phyloP scores from a whole-genome alignment of 2,329 filamentous ascomycete species.

The Apiospora saccharicola region DNA sequence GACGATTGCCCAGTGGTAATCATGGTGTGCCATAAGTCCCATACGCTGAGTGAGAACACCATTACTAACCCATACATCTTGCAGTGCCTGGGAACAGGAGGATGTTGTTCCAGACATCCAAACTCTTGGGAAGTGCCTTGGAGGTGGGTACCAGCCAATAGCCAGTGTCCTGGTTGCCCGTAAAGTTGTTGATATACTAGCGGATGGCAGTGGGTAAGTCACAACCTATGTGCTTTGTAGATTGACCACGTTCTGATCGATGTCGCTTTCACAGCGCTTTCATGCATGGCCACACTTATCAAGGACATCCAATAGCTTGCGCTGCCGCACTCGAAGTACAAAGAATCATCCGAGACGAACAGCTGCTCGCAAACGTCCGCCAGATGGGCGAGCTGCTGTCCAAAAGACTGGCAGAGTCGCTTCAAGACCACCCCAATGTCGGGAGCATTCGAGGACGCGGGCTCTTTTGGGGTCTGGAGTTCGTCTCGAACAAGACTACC shows the following conservation, averaged over 20 bases:
- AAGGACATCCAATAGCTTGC: slow-evolving; percentile 48
- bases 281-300: slow-evolving; percentile 65
- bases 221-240: not conserved
- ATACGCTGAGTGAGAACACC: slow-evolving; percentile 26
- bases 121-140: slow-evolving; percentile 71
- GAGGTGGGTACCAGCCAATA: slow-evolving; percentile 68
- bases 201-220: slow-evolving; percentile 45
- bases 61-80: not conserved
- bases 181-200: slow-evolving; percentile 56
- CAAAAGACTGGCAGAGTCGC: slow-evolving; percentile 35
- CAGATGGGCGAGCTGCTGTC: slow-evolving; percentile 43
- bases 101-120: slow-evolving; percentile 69
- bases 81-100: slow-evolving; percentile 64
- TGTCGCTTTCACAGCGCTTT: slow-evolving; percentile 48
- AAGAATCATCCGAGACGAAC: slow-evolving; percentile 44
- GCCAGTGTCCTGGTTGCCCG: slow-evolving; percentile 65
- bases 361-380: slow-evolving; percentile 43
- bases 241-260: not conserved
- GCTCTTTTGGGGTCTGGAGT: slow-evolving; percentile 57
- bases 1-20: not conserved
- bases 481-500: slow-evolving; percentile 48
- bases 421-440: slow-evolving; percentile 44
- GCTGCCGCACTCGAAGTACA: slow-evolving; percentile 50
- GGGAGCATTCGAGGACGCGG: slow-evolving; percentile 51
- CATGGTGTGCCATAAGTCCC: not conserved